Conservation (phyloP, 192 early-diverging fungal genomes). For the Coemansia brasiliensis region DNA sequence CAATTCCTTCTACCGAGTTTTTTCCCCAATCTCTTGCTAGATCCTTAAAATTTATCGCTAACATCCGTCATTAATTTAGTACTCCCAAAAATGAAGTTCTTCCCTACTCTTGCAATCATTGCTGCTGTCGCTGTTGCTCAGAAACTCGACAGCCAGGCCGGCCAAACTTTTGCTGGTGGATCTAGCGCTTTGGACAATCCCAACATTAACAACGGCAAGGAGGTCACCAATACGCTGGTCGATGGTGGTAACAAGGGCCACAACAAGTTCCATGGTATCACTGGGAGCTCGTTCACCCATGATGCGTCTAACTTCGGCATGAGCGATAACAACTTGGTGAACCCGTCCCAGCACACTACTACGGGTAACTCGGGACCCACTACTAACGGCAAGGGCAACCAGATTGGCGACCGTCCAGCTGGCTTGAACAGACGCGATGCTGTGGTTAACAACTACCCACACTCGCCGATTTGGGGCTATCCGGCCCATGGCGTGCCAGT, state of each 20-base stretch:
- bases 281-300: slow-evolving; percentile 31
- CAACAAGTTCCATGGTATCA: slow-evolving; percentile 22
- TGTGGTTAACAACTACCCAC: slow-evolving; percentile 34
- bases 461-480: slow-evolving; percentile 17
- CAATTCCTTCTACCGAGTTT: slow-evolving; percentile 1
- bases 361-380: slow-evolving; percentile 40
- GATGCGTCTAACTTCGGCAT: slow-evolving; percentile 21
- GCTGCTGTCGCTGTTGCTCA: slow-evolving; percentile 36
- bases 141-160: slow-evolving; percentile 24
- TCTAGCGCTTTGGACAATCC: slow-evolving; percentile 28
- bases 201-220: slow-evolving; percentile 46
- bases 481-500: slow-evolving; percentile 9
- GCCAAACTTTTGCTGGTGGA: slow-evolving; percentile 19
- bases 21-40: not conserved
- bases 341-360: slow-evolving; percentile 24
- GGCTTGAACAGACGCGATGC: slow-evolving; percentile 31
- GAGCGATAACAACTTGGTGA: slow-evolving; percentile 43
- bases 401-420: slow-evolving; percentile 26
- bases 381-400: slow-evolving; percentile 40
- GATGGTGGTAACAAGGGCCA: slow-evolving; percentile 24
- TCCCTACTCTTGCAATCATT: slow-evolving; percentile 17
- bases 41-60: not conserved
- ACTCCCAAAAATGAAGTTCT: slow-evolving; percentile 18
- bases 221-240: slow-evolving; percentile 34
- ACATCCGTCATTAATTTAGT: not conserved